Base-by-base conservation (phyloP, 2,329 filamentous ascomycete genomes). In the Knufia fluminis region DNA sequence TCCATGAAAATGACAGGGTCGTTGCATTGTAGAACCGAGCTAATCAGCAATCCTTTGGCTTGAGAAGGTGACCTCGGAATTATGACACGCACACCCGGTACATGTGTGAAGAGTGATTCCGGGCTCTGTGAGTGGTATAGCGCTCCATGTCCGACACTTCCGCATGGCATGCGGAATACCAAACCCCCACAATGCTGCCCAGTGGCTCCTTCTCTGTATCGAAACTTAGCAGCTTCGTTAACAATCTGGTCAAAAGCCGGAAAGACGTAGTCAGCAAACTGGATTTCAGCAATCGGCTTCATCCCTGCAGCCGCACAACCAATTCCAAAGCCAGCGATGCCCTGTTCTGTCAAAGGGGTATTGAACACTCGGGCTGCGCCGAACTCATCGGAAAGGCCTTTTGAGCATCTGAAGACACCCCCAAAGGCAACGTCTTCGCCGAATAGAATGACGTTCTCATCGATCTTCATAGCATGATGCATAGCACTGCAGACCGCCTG, bases 341-440 rank as follows among this genome's bases (percentile, higher is more conserved):
- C 92, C 68, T 97, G 92, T 65, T 98, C 92, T 28, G 84, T 87
- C 58, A 98, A 69, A 0, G 92, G 92, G 16, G 90, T 97, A 68
- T 98, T 97, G 75, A 98, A 98, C 28, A 98, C 90, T 50, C 92
- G 77, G 51, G 92, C 85, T 2, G 80, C 77, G 7, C 92, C 92
- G 65, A 92, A 94, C 49, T 87, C 87, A 54, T 89, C 85, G 26
- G 88, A 82, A 14, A 98, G 76, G 59, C 90, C 87, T 81, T 92
- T 91, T 26, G 87, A 91, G 68, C 89, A 96, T 50, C 92, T 79
- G 63, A 98, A 98, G 14, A 98, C 92, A 48, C 92, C 92, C 36
- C 92, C 92, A 60, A 98, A 98, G 12, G 92, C 87, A 6, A 98
- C 89, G 64, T 98, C 92, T 68, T 98, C 92, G 36, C 92, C 92